These are phyloP conservation scores for Thielaviopsis punctulata DNA, from an alignment of 2,329 filamentous ascomycete species.

Conservation along the genomic window DNA sequence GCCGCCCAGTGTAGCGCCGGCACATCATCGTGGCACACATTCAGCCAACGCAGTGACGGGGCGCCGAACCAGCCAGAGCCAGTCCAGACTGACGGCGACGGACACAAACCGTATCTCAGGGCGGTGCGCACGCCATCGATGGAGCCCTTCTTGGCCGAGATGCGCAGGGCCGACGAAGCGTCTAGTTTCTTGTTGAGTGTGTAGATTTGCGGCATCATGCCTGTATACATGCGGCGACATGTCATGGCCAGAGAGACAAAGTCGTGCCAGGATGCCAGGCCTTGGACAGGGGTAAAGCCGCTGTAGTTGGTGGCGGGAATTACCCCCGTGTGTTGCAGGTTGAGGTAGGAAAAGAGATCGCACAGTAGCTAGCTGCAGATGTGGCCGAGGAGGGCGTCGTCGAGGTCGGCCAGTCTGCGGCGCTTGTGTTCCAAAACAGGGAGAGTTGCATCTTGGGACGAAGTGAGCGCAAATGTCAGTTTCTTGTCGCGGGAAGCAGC, in stretches of 20 bases:
- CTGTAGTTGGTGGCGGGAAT: not conserved
- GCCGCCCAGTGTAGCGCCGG: slow-evolving; percentile 8
- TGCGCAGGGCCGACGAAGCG: slow-evolving; percentile 5
- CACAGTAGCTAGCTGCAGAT: slow-evolving; percentile 2
- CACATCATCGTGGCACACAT: slow-evolving; percentile 1
- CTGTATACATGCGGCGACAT: not conserved
- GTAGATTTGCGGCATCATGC: slow-evolving; percentile 5
- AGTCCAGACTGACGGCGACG: not conserved
- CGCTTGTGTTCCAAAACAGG: not conserved
- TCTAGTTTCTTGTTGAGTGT: slow-evolving; percentile 5
- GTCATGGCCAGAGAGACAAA: slow-evolving; percentile 5
- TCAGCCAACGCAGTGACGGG: not conserved
- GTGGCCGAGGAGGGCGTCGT: not conserved
- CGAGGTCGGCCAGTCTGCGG: not conserved
- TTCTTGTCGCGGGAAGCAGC: not conserved
- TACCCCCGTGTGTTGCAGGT: not conserved
- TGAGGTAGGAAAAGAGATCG: not conserved
- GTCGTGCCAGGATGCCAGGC: slow-evolving; percentile 1
- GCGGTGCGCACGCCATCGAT: not conserved
- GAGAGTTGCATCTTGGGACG: not conserved
- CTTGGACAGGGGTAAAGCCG: not conserved
- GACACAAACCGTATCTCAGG: not conserved
- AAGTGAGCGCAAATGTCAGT: not conserved
- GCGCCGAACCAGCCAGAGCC: slow-evolving; percentile 3
- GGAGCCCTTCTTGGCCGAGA: slow-evolving; percentile 5